Evolutionary conservation across 1,284 basidiomycete species (phyloP), one percentile per base, ranked within the genome.

Genomic region (Papiliotrema fonsecae): DNA sequence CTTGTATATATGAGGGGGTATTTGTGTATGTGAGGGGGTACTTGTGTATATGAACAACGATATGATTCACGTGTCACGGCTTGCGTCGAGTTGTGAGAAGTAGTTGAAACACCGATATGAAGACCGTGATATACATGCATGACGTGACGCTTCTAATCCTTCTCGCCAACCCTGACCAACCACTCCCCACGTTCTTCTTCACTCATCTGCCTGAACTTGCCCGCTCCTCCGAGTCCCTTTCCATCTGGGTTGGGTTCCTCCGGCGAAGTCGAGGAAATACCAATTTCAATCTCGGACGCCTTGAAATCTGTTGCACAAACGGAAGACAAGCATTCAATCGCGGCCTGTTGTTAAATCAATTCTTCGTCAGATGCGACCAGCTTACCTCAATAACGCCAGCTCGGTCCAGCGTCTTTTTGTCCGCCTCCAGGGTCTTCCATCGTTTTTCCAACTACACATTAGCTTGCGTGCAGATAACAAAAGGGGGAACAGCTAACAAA

Each of bases 301-400:
- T 97, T 97, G 78, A 93, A 92, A 71, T 98, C 96, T 21, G 93
- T 96, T 27, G 90, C 86, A 71, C 92, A 85, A 49, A 97, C 86
- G 0, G 85, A 90, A 30, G 89, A 89, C 72, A 99, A 86, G 14
- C 87, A 86, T 72, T 94, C 90, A 53, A 99, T 92, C 0, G 94
- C 94, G 74, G 97, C 82, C 87, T 97, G 68, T 14, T 3, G 5
- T 41, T 25, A 14, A 22, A 7, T n/a, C 7, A 39, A 5, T 7
- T 22, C 1, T 6, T 40, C 18, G 1, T 14, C n/a, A 19, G 18
- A 11, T 42, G 16, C 14, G 22, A 28, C 35, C 1, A 47, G 42
- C 56, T 57, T 27, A 61, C 88, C 81, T 93, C 90, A 56, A 94
- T 87, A 22, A 89, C 87, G 53, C 86, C 84, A 4, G 80, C 87